These are phyloP conservation scores for Metarhizium guizhouense DNA, from an alignment of 2,329 filamentous ascomycete species.

Conservation along the genomic window DNA sequence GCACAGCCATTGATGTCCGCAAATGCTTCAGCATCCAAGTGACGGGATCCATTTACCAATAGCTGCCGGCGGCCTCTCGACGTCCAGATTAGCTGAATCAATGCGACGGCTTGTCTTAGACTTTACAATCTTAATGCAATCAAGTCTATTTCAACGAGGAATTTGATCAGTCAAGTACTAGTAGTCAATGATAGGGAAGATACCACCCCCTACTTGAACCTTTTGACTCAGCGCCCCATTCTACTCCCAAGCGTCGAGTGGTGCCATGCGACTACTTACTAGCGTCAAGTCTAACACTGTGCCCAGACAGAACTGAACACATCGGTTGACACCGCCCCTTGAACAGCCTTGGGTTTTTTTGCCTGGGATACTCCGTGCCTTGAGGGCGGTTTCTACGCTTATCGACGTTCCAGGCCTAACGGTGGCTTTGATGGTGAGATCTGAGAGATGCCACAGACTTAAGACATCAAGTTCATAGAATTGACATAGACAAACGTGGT, in stretches of 20 bases:
- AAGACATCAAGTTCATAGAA: too few species aligned
- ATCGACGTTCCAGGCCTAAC: too few species aligned
- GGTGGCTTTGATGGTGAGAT: too few species aligned
- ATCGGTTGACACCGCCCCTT: not conserved
- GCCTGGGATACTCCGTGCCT: too few species aligned
- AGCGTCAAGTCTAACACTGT: not conserved
- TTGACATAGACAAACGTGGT: too few species aligned
- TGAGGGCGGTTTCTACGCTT: too few species aligned
- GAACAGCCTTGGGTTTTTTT: too few species aligned
- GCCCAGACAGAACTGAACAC: not conserved
- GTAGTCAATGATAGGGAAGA: not conserved
- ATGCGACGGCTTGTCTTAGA: slow-evolving; percentile 8
- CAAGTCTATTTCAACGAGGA: slow-evolving; percentile 10
- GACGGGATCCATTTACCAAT: not conserved
- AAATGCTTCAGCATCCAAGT: too few species aligned
- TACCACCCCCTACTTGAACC: not conserved
- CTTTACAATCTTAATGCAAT: slow-evolving; percentile 10
- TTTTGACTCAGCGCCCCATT: not conserved
- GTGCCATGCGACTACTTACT: not conserved
- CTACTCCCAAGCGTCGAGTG: not conserved
- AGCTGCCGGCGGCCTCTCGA: not conserved
- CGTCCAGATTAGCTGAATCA: not conserved
- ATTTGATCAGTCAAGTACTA: not conserved
- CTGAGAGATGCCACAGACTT: too few species aligned
- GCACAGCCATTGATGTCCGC: too few species aligned